Evolutionary conservation across 2,329 filamentous ascomycete species (phyloP).

Genomic region (Helotiales sp.): DNA sequence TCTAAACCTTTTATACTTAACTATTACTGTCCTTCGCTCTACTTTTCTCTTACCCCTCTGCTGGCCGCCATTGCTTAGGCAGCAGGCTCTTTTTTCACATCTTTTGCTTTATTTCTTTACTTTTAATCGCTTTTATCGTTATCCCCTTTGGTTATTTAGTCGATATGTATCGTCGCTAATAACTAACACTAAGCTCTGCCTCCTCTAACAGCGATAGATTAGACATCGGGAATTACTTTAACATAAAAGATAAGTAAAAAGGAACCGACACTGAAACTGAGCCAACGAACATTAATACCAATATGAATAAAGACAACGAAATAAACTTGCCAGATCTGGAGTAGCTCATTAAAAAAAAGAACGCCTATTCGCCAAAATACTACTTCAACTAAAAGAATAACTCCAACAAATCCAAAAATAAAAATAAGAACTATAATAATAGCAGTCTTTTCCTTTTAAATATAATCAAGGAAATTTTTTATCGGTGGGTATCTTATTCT

Average conservation of each 20-base stretch:
- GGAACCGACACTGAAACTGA: constrained; percentile 28
- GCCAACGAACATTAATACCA: constrained; percentile 41
- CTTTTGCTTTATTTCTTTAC: constrained; percentile 18
- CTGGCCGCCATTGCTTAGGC: constrained; percentile 20
- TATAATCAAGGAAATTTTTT: too few relatives aligned
- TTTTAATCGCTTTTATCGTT: constrained; percentile 13
- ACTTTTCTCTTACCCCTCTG: constrained; percentile 16
- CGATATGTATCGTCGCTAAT: constrained; percentile 26
- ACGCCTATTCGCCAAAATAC: too few relatives aligned
- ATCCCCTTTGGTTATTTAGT: constrained; percentile 10
- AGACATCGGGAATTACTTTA: constrained; percentile 36
- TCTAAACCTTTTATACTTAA: constrained; percentile 29
- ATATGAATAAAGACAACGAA: constrained; percentile 22
- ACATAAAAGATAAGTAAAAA: constrained; percentile 29
- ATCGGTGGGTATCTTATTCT: too few relatives aligned
- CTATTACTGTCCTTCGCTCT: constrained; percentile 20
- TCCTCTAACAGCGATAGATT: constrained; percentile 30
- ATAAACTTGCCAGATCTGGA: too few relatives aligned
- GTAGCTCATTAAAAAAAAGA: too few relatives aligned
- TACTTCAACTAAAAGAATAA: too few relatives aligned
- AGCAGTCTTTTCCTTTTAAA: too few relatives aligned
- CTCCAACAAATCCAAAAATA: too few relatives aligned
- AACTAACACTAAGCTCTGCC: constrained; percentile 30
- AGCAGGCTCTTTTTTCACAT: constrained; percentile 13
- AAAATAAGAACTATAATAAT: too few relatives aligned